Evolutionary conservation across 2,329 filamentous ascomycete genomes (phyloP), one percentile per base, ranked within the genome.

Genomic region (Penicillium sp.): DNA sequence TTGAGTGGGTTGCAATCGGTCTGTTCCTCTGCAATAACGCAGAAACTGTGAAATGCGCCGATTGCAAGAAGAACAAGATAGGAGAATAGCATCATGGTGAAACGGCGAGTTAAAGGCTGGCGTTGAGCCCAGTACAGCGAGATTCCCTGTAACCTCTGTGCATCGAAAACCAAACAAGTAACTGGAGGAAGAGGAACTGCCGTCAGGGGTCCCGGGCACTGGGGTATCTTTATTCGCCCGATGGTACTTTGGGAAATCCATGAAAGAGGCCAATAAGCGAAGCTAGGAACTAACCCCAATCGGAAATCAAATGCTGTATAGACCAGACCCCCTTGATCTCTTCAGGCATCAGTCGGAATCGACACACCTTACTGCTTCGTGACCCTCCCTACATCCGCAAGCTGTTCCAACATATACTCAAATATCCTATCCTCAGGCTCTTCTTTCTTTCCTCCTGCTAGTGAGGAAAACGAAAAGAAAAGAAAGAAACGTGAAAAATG

Each of bases 1-100:
- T 90, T 81, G 65, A 87, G 79, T 4, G 92, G 92, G 66, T 95
- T 86, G 77, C 91, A 97, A 39, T 79, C 71, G 8, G 90, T 91
- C 23, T 46, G 39, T 7, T 42, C 39, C 4, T 42, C 39, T 17
- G 39, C 39, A 20, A 42, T 20, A 29, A 42, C 39, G 17, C 23
- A 29, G 17, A 42, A 3, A 15, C 24, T 42, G n/a, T 42, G 39
- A 21, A 42, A 42, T 42, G 26, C 39, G 8, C 24, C 17, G 15
- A 42, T 27, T 18, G 39, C n/a, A 29, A 42, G 26, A 12, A 42
- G 15, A 29, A 42, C 17, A 24, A 42, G 24, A 29, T 27, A 42
- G 20, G 26, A 20, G 39, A 42, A 42, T 30, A 24, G 17, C 26
- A 20, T 29, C 39, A 42, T 42, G 39, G 8, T 42, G 39, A 42